Base-by-base conservation (phyloP, 192 early-diverging fungal genomes). In the Coemansia sp. region DNA sequence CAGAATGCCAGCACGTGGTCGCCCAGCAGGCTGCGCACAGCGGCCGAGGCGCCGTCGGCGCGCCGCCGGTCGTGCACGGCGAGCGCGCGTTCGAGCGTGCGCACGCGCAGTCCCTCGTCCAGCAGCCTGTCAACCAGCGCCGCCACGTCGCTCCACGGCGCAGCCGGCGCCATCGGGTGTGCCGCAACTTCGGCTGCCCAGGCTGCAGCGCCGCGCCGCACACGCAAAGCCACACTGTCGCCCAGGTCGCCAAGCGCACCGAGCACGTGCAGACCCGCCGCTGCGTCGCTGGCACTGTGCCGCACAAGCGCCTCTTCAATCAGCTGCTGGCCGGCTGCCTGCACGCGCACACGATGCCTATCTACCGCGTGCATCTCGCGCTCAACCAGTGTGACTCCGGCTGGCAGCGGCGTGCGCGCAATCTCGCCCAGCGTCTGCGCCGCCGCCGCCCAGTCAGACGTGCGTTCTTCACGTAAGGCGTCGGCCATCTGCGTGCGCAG, bases 361-460 rank as follows among this genome's bases (percentile, higher is more conserved):
- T 62, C 68, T 10, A 46, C 45, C 1, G 17, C 25, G n/a, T 13
- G 45, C 27, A 63, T 13, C 18, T 61, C 69, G 15, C 24, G 39
- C 40, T 78, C 74, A 0, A 71, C 66, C 21, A 72, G 38, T 3
- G 9, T 24, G 19, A 78, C 51, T 0, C 74, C 75, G 10, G 8
- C 4, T 49, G 68, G 53, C 18, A 12, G 37, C 5, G 62, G 62
- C 1, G 61, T 46, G 11, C 47, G 42, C 9, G 67, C 66, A 2
- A 78, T 72, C 33, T 78, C 75, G 19, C 42, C 47, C 50, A 78
- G 53, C 13, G 70, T 72, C 42, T 72, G 50, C 47, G 75, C 69
- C 1, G 61, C 69, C 27, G 72, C 55, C n/a, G 66, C 39, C 51
- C 46, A 72, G 17, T 78, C 75, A 0, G 53, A 37, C 55, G 30